Evolutionary conservation across 345 rosid genomes (phyloP).

Genomic region (Brassica cretica): DNA sequence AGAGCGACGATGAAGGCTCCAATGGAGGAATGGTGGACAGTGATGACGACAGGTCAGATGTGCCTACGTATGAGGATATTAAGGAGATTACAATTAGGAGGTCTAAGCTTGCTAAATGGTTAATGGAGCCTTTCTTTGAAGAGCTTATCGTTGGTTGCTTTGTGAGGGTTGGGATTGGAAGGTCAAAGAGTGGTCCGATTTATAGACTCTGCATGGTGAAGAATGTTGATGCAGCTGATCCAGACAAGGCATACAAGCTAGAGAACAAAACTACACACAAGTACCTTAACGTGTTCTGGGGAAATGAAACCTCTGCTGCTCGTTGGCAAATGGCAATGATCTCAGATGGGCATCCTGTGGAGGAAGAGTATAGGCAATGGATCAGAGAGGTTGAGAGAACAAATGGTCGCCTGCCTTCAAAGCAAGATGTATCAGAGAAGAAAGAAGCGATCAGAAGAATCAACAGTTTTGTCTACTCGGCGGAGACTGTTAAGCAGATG

Average conservation of each 20-base stretch:
- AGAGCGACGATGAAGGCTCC: conserved; percentile 86
- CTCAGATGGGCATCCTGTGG: conserved; percentile 85
- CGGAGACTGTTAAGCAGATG: conserved; percentile 96
- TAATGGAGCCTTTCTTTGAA: conserved; percentile 99
- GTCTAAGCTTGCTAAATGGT: conserved; percentile 92
- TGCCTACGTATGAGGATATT: conserved; percentile 73
- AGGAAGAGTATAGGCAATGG: conserved; percentile 91
- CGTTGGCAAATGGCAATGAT: conserved; percentile 99
- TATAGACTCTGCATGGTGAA: conserved; percentile 88
- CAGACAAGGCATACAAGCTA: conserved; percentile 72
- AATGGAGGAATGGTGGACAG: conserved; percentile 87
- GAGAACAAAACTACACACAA: conserved; percentile 81
- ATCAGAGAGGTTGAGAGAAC: conserved; percentile 82
- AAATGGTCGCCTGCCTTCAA: conserved; percentile 81
- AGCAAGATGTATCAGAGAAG: conserved; percentile 81
- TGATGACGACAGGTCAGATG: conserved; percentile 78
- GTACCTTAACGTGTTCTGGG: conserved; percentile 90
- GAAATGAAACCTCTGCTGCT: conserved; percentile 88
- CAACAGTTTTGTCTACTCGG: conserved; percentile 83
- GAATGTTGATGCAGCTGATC: conserved; percentile 89
- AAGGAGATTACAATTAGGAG: conserved; percentile 84
- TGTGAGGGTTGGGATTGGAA: conserved; percentile 94
- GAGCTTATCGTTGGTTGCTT: conserved; percentile 94
- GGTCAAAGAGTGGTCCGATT: conserved; percentile 70
- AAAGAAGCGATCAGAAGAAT: conserved; percentile 69